These are phyloP conservation scores for Quercus robur DNA, from an alignment of 306 rosid genomes.

Conservation along the genomic window DNA sequence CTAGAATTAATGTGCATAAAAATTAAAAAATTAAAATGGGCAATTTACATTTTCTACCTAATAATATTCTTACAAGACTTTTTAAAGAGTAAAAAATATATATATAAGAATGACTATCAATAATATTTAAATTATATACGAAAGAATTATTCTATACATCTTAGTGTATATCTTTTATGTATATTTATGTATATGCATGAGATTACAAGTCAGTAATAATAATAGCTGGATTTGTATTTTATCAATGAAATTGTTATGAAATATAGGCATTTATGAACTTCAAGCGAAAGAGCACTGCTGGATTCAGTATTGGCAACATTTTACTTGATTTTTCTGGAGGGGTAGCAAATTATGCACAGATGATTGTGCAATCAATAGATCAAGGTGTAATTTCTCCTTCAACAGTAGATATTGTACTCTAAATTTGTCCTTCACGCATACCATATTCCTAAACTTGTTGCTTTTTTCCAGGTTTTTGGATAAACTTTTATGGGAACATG, in stretches of 20 bases:
- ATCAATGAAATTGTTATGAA: background rate
- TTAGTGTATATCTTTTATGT: too few relatives aligned
- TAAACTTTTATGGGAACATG: conserved; percentile 67
- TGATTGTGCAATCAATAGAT: conserved; percentile 75
- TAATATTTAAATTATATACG: too few relatives aligned
- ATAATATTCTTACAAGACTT: too few relatives aligned
- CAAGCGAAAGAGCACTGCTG: conserved; percentile 57
- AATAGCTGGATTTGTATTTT: background rate
- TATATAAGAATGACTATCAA: too few relatives aligned
- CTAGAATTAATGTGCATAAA: too few relatives aligned
- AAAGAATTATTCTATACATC: too few relatives aligned
- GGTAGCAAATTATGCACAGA: conserved; percentile 53
- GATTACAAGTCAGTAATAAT: background rate
- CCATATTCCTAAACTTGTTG: background rate
- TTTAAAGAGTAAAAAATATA: too few relatives aligned
- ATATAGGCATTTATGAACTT: conserved; percentile 65
- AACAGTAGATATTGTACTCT: background rate
- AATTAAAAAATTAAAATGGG: too few relatives aligned
- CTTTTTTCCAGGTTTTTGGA: conserved; percentile 56
- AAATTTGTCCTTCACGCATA: background rate
- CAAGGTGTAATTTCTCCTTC: conserved; percentile 49
- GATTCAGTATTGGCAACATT: conserved; percentile 70
- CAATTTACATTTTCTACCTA: too few relatives aligned
- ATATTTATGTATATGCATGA: rapidly evolving
- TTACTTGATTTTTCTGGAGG: conserved; percentile 68